phyloP scores from a whole-genome alignment of 2,329 filamentous ascomycete species.

The Botrytis fabae region DNA sequence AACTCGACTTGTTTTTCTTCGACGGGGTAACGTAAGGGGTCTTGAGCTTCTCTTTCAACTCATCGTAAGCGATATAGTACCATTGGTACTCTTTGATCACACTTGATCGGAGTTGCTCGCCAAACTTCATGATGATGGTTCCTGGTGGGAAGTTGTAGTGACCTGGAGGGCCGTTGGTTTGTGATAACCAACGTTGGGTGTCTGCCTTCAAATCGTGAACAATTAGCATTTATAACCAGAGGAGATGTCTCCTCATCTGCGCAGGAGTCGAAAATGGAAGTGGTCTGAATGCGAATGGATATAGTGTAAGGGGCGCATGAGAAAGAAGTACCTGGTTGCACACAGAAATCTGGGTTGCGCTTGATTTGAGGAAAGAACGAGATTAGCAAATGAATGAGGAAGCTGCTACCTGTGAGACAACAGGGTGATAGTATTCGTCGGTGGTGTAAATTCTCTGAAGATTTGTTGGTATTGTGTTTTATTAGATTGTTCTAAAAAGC shows the following conservation, averaged over 20 bases:
- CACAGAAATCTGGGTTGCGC: not conserved
- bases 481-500: not conserved
- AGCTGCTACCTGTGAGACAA: not conserved
- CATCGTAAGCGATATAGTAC: slow-evolving; percentile 98
- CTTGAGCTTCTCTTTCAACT: slow-evolving; percentile 84
- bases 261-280: not conserved
- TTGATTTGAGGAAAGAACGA: not conserved
- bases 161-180: slow-evolving; percentile 23
- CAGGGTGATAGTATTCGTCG: not conserved
- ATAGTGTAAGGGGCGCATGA: not conserved
- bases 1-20: slow-evolving; percentile 48
- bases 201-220: slow-evolving; percentile 35
- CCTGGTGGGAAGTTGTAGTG: slow-evolving; percentile 45
- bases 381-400: not conserved
- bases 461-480: not conserved
- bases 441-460: not conserved
- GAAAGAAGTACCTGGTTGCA: not conserved
- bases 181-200: slow-evolving; percentile 27
- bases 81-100: slow-evolving; percentile 96
- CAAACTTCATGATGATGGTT: slow-evolving; percentile 75
- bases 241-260: not conserved
- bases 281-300: not conserved
- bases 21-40: slow-evolving; percentile 60
- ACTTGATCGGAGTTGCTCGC: slow-evolving; percentile 92
- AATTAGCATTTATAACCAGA: slow-evolving; percentile 33